Base-by-base conservation (phyloP, 106 monocot genomes). In the Cymbidium sinense region DNA sequence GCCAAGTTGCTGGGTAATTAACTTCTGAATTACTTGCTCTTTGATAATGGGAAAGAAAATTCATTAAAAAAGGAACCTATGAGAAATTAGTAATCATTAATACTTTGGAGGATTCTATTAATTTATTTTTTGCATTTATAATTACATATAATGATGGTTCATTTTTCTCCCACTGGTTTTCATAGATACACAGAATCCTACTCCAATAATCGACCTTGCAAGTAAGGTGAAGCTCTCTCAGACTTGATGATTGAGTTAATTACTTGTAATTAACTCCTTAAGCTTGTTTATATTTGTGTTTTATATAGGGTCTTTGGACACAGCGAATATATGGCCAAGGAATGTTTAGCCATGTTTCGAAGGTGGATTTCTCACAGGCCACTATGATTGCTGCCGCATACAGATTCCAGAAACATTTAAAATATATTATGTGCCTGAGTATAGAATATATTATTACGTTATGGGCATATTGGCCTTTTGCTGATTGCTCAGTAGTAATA, bases 1-100 rank as follows among this genome's bases (percentile, higher is more conserved):
- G 72, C 27, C 79, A 86, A 80, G 79, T 79, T 64, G 82, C 82
- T 23, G 86, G 86, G 86, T 86, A 23, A 79, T 70, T 20, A 64
- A 67, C 13, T 3, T 67, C 31, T 67, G 13, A 27, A 67, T 30
- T 47, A 47, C 47, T 17, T 47, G 2, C 47, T 47, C 47, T 0
- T 47, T 47, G 13, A 47, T 47, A 13, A 47, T 47, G 47, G 15
- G 0, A 15, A 47, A 47, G 1, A 12, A 13, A 47, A 11, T 11
- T 44, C 12, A 13, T 47, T 47, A 47, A 11, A 64, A 25, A 23
- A 25, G n/a, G n/a, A n/a, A n/a, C n/a, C n/a, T n/a, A 64, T n/a
- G 0, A 64, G n/a, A 51, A 51, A n/a, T n/a, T n/a, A n/a, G n/a
- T n/a, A n/a, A n/a, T n/a, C n/a, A n/a, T n/a, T n/a, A 13, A n/a